Evolutionary conservation across 2,329 filamentous ascomycete genomes (phyloP), one percentile per base, ranked within the genome.

Genomic region (Albifimbria verrucaria): DNA sequence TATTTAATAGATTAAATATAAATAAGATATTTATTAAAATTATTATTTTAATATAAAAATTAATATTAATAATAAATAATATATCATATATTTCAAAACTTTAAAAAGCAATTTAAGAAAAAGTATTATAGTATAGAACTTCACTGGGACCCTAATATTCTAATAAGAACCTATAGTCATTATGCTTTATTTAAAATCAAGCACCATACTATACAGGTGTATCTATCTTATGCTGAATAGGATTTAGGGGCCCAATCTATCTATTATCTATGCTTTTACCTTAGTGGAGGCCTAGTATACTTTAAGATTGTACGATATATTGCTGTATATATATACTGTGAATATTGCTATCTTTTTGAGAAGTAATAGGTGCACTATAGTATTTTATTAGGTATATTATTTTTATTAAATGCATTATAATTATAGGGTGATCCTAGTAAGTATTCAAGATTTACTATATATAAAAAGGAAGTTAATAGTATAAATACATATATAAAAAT

Each of bases 1-100:
- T 36, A 42, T 42, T 52, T 50, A 43, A 26, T 49, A 25, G 43
- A 12, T 52, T n/a, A 26, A 42, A 23, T 42, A 43, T 50, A 50
- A 23, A 48, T 36, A n/a, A n/a, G n/a, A n/a, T 32, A 41, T 39
- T 41, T 32, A 24, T 25, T 45, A 45, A 23, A 10, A 10, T 10
- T n/a, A 10, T 10, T 7, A 43, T 21, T 18, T n/a, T 18, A 10
- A 43, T n/a, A 43, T 10, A 18, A 10, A 17, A 43, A 9, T 43
- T 21, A n/a, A 43, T 7, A 10, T 7, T 43, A n/a, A 43, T 21
- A 7, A 10, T 43, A n/a, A 43, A 9, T 7, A 10, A 43, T n/a
- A 7, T 43, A 10, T 10, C 18, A 43, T 43, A 43, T 43, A 10
- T 18, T n/a, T 43, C 7, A 43, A 9, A 10, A 43, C 18, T 43